Base-by-base conservation (phyloP, 768 basidiomycete species). In the Austroboletus eburneus region DNA sequence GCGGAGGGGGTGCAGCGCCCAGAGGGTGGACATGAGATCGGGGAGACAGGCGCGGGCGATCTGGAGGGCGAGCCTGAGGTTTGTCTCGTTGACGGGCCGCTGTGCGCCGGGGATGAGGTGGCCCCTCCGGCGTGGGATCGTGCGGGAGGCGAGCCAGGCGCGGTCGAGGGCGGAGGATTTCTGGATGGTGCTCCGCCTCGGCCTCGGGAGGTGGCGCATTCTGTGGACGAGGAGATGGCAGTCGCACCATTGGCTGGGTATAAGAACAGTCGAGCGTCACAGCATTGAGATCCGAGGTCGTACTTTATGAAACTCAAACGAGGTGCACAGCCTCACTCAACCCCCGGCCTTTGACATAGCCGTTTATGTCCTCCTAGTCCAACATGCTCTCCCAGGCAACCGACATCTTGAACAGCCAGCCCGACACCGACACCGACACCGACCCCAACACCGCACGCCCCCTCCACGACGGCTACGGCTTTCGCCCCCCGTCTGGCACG, bases 381-480 rank as follows among this genome's bases (percentile, higher is more conserved):
- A n/a, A n/a, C n/a, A n/a, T n/a, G 57, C 49, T 64, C 14, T 61
- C 66, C 35, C 45, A 58, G 6, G 25, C 43, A 23, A 21, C 46
- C 16, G 46, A 48, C 32, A 33, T 13, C n/a, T n/a, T n/a, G n/a
- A n/a, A n/a, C n/a, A n/a, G n/a, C n/a, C n/a, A n/a, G n/a, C n/a
- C n/a, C n/a, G n/a, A n/a, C n/a, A n/a, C n/a, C n/a, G n/a, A n/a
- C n/a, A n/a, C n/a, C n/a, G n/a, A n/a, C n/a, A n/a, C n/a, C n/a
- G n/a, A n/a, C n/a, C n/a, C n/a, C n/a, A n/a, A n/a, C n/a, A n/a
- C 54, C 37, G 50, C 46, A 46, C 61, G 55, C 52, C 62, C 77
- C 45, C 72, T 76, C 18, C 75, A 76, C 44, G 91, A 92, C 43
- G 90, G 87, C 43, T 91, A 90, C 66, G 91, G 90, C 45, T 91